Conservation (phyloP, 2,329 filamentous ascomycete genomes). For the Colletotrichum lentis region DNA sequence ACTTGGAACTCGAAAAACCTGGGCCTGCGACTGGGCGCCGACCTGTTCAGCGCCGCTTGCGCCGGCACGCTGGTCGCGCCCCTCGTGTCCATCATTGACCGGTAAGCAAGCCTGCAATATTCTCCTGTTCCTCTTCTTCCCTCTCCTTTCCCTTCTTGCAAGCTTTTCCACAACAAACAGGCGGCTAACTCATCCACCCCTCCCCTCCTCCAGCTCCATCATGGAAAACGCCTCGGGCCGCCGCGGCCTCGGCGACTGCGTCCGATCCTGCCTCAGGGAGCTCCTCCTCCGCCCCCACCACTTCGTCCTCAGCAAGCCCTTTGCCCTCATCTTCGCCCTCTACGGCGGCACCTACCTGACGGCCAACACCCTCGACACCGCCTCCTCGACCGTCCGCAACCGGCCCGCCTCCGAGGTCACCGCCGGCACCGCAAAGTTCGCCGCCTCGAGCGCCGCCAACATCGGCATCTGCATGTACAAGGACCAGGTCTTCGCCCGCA, state of each 20-base stretch:
- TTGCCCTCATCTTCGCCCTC: conserved; percentile 74
- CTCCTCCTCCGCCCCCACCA: conserved; percentile 68
- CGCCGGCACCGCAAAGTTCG: conserved; percentile 80
- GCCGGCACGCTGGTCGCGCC: conserved; percentile 83
- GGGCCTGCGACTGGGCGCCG: conserved; percentile 70
- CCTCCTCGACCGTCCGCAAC: conserved; percentile 69
- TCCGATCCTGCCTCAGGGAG: conserved; percentile 64
- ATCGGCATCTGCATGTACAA: conserved; percentile 89
- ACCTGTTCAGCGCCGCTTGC: conserved; percentile 72
- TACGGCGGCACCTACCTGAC: conserved; percentile 92
- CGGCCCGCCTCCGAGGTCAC: conserved; percentile 70
- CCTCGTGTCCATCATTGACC: conserved; percentile 86
- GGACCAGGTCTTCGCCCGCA: conserved; percentile 82
- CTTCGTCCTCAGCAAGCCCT: conserved; percentile 71
- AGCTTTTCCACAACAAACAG: too few relatives aligned
- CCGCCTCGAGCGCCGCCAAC: conserved; percentile 81
- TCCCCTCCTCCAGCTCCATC: conserved; percentile 64
- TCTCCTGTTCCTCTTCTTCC: too few relatives aligned
- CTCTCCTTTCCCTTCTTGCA: too few relatives aligned
- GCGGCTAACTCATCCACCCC: too few relatives aligned
- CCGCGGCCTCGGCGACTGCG: conserved; percentile 64
- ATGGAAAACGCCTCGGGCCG: conserved; percentile 83
- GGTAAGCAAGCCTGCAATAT: conserved; percentile 57
- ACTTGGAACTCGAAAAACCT: conserved; percentile 81
- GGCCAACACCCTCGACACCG: conserved; percentile 86